phyloP scores from a whole-genome alignment of 1,139 yeast genomes.

The Wickerhamiella pararugosa region DNA sequence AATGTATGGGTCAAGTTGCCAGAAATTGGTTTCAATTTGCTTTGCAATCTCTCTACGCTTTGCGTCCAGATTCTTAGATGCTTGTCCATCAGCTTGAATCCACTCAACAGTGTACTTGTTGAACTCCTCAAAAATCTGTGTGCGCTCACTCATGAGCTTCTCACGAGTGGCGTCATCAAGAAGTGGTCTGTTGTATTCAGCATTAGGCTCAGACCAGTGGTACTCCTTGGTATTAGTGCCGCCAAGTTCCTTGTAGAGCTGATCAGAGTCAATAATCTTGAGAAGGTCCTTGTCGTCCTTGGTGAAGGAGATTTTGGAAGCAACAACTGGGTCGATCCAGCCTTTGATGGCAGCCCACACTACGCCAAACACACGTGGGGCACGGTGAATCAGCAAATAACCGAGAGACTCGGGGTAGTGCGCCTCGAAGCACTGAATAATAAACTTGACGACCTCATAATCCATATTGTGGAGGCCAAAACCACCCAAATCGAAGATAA shows the following conservation, averaged over 20 bases:
- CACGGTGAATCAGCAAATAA: slow-evolving; percentile 60
- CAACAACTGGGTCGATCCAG: slow-evolving; percentile 85
- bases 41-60: slow-evolving; percentile 38
- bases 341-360: slow-evolving; percentile 74
- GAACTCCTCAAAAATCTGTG: slow-evolving; percentile 28
- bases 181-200: slow-evolving; percentile 31
- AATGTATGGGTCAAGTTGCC: slow-evolving; percentile 51
- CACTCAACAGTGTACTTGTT: slow-evolving; percentile 48
- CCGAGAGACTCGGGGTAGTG: slow-evolving; percentile 82
- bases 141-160: slow-evolving; percentile 33
- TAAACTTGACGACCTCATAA: slow-evolving; percentile 62
- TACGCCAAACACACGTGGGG: slow-evolving; percentile 81
- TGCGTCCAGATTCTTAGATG: slow-evolving; percentile 26
- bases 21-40: slow-evolving; percentile 41
- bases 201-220: slow-evolving; percentile 40
- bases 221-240: slow-evolving; percentile 46
- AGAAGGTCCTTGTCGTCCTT: slow-evolving; percentile 42
- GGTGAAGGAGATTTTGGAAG: slow-evolving; percentile 65
- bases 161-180: slow-evolving; percentile 32
- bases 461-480: slow-evolving; percentile 75
- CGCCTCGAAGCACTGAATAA: slow-evolving; percentile 66
- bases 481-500: slow-evolving; percentile 60
- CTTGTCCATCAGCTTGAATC: slow-evolving; percentile 38
- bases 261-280: slow-evolving; percentile 36
- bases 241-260: slow-evolving; percentile 49